phyloP scores from a whole-genome alignment of 306 rosid species.

The Begonia loranthoides region DNA sequence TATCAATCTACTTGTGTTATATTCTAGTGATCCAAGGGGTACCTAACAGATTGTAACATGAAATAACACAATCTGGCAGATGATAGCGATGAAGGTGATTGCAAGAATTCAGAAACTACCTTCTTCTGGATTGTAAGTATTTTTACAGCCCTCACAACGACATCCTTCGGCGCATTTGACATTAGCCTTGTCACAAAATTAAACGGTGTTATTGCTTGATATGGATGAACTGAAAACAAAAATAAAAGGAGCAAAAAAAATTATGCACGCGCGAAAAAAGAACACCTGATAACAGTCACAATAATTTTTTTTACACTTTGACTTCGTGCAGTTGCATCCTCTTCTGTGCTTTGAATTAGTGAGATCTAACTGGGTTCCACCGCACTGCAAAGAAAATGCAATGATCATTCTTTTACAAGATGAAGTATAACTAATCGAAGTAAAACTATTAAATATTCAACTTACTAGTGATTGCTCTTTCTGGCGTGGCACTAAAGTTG shows the following conservation, averaged over 20 bases:
- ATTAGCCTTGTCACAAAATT: background rate
- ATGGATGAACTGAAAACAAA: background rate
- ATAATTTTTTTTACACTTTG: background rate
- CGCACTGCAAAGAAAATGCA: background rate
- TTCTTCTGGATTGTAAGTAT: background rate
- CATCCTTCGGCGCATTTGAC: background rate
- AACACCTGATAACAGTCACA: slow-evolving; percentile 3
- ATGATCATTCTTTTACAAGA: background rate
- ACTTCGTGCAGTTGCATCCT: slow-evolving; percentile 5
- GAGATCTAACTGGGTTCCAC: background rate
- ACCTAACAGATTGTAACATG: too few relatives aligned
- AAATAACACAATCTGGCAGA: too few relatives aligned
- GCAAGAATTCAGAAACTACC: background rate
- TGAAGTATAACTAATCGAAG: background rate
- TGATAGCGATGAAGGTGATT: too few relatives aligned
- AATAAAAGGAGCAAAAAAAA: background rate
- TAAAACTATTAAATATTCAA: background rate
- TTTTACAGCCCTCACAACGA: background rate
- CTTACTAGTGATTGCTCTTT: background rate
- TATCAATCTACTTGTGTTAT: too few relatives aligned
- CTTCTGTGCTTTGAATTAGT: background rate
- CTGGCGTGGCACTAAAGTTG: background rate
- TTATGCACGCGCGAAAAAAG: background rate
- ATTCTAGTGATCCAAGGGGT: too few relatives aligned
- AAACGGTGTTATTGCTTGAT: background rate